These are phyloP conservation scores for Alisma plantagoaquatica DNA, from an alignment of 106 monocot genomes.

Conservation along the genomic window DNA sequence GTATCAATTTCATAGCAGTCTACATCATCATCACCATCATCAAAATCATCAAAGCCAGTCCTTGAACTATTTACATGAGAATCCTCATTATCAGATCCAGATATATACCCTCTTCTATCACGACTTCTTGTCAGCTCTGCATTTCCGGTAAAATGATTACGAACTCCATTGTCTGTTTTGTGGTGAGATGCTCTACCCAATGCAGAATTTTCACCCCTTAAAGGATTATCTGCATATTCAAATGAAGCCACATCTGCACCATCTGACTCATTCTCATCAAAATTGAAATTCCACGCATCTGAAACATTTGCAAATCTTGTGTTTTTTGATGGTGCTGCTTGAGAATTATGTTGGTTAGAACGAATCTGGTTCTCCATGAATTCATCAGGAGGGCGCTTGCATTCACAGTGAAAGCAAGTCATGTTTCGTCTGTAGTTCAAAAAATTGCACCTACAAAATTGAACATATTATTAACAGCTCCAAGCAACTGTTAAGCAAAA, in stretches of 20 bases:
- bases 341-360: conserved; percentile 19
- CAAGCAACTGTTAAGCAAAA: too few relatives aligned
- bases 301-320: conserved; percentile 42
- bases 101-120: conserved; percentile 21
- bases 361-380: conserved; percentile 47
- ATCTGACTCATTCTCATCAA: conserved; percentile 96
- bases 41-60: conserved; percentile 92
- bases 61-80: conserved; percentile 7
- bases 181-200: conserved; percentile 11
- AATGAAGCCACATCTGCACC: conserved; percentile 99
- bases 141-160: conserved; percentile 12
- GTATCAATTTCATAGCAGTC: conserved; percentile 77
- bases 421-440: conserved; percentile 95
- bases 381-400: conserved; percentile 81
- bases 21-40: conserved; percentile 90
- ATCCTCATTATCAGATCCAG: conserved; percentile 19
- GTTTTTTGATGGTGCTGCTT: conserved; percentile 17
- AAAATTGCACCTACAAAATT: conserved; percentile 74
- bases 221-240: conserved; percentile 84
- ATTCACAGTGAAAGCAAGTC: conserved; percentile 96
- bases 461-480: too few relatives aligned
- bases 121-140: conserved; percentile 2
- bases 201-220: conserved; percentile 13
- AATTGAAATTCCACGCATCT: conserved; percentile 94
- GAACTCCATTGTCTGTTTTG: conserved; percentile 15